phyloP scores from a whole-genome alignment of 768 basidiomycete genomes.

The Pisolithus marmoratus region DNA sequence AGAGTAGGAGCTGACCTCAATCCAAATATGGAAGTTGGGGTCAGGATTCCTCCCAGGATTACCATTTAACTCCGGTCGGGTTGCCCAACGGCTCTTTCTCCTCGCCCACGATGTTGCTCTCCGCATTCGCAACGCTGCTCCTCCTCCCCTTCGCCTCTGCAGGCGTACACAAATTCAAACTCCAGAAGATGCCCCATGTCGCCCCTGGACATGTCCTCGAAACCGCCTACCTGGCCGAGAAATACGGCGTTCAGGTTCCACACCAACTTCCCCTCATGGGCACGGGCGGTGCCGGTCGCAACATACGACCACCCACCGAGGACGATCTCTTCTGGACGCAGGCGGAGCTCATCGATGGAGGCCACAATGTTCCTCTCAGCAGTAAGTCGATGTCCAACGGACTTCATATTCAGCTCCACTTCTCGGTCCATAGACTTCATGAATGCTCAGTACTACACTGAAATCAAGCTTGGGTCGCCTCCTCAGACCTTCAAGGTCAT shows the following conservation, averaged over 20 bases:
- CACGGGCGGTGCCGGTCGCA: conserved; percentile 67
- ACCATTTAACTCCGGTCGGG: conserved; percentile 20
- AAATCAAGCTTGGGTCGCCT: conserved; percentile 79
- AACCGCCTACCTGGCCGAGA: conserved; percentile 85
- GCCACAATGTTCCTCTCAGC: conserved; percentile 82
- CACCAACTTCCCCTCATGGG: conserved; percentile 65
- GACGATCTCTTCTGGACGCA: conserved; percentile 80
- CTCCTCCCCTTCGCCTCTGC: conserved; percentile 44
- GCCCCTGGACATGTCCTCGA: conserved; percentile 61
- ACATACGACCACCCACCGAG: conserved; percentile 42
- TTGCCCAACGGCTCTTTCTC: conserved; percentile 10
- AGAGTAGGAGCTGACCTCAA: not conserved
- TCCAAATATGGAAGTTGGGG: conserved; percentile 1
- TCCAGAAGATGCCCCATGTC: conserved; percentile 74
- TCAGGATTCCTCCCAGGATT: not conserved
- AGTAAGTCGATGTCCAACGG: conserved; percentile 49
- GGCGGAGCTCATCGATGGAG: conserved; percentile 59
- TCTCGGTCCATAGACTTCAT: conserved; percentile 67
- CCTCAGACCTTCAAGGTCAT: conserved; percentile 91
- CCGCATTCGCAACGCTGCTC: conserved; percentile 34
- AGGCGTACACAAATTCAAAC: conserved; percentile 78
- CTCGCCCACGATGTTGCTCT: conserved; percentile 38
- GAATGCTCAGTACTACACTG: conserved; percentile 96
- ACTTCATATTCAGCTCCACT: not conserved
- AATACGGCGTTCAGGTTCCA: conserved; percentile 60